Evolutionary conservation across 352 stramenopile species (phyloP).

Genomic region (Blastocystis sp.): DNA sequence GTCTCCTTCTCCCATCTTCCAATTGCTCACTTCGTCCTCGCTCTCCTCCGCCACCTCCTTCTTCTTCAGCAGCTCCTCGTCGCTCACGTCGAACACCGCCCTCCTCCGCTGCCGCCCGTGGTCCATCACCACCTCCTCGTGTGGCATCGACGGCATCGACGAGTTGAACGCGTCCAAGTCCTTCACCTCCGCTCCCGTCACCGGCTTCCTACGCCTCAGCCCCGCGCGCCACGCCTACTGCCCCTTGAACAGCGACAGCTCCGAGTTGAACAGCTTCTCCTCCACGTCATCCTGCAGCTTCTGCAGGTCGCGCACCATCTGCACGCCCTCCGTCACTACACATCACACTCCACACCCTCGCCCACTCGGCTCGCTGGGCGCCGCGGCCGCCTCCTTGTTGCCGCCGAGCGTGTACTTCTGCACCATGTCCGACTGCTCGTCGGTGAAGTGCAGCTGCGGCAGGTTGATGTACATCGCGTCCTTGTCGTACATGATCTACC

Average conservation of each 20-base stretch:
- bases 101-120: slow-evolving; percentile 58
- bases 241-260: slow-evolving; percentile 90
- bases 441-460: slow-evolving; percentile 70
- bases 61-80: slow-evolving; percentile 79
- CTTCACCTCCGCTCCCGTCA: slow-evolving; percentile 62
- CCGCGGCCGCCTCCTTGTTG: not conserved
- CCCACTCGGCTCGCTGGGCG: not conserved
- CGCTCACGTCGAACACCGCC: slow-evolving; percentile 52
- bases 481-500: slow-evolving; percentile 91
- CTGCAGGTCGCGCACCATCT: slow-evolving; percentile 79
- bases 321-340: slow-evolving; percentile 61
- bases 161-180: slow-evolving; percentile 71
- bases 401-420: slow-evolving; percentile 52
- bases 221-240: slow-evolving; percentile 73
- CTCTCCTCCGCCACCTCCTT: slow-evolving; percentile 74
- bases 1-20: slow-evolving; percentile 86
- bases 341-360: not conserved
- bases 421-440: slow-evolving; percentile 67
- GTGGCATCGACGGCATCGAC: slow-evolving; percentile 75
- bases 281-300: slow-evolving; percentile 83
- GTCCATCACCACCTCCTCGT: slow-evolving; percentile 74
- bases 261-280: slow-evolving; percentile 86
- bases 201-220: slow-evolving; percentile 48
- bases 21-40: slow-evolving; percentile 81
- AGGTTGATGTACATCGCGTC: slow-evolving; percentile 84